phyloP scores from a whole-genome alignment of 139 green algal species.

The Astrephomene gubernaculifera region DNA sequence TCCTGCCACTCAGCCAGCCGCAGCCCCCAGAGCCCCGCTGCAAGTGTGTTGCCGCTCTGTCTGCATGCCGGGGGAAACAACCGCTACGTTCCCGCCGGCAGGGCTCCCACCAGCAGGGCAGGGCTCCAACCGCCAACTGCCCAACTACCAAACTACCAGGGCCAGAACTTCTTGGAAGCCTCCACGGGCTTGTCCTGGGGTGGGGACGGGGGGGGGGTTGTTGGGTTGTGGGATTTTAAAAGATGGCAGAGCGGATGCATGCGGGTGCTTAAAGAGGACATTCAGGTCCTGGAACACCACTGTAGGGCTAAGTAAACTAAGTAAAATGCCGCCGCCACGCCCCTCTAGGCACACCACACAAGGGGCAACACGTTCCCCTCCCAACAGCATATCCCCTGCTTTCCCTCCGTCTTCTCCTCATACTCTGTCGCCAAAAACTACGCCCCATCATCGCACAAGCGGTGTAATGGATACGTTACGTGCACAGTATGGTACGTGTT shows the following conservation, averaged over 20 bases:
- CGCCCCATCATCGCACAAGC: too few relatives aligned
- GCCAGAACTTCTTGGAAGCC: slow-evolving; percentile 20
- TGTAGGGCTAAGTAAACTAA: neutral
- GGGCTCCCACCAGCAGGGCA: too few relatives aligned
- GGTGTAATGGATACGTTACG: neutral
- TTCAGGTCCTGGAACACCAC: neutral
- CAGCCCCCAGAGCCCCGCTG: too few relatives aligned
- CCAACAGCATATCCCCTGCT: neutral
- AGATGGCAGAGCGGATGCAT: neutral
- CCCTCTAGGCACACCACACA: neutral
- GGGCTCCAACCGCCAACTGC: too few relatives aligned
- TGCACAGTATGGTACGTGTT: too few relatives aligned
- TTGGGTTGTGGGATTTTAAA: neutral
- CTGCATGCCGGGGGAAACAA: too few relatives aligned
- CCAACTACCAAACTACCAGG: too few relatives aligned
- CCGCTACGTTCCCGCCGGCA: too few relatives aligned
- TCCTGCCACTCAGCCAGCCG: too few relatives aligned
- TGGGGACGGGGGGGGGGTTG: too few relatives aligned
- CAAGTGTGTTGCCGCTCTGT: too few relatives aligned
- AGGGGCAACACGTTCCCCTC: neutral
- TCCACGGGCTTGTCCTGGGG: slow-evolving; percentile 32
- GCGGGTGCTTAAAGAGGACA: neutral
- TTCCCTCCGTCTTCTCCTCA: neutral
- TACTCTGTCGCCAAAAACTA: too few relatives aligned
- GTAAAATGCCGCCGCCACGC: neutral